A percentile compares a stretch with the other conserved stretches of the same genome.
These are phyloP conservation scores for Neopestalotiopsis sp. DNA, from an alignment of 2,329 filamentous ascomycete genomes.

Conservation along the genomic window DNA sequence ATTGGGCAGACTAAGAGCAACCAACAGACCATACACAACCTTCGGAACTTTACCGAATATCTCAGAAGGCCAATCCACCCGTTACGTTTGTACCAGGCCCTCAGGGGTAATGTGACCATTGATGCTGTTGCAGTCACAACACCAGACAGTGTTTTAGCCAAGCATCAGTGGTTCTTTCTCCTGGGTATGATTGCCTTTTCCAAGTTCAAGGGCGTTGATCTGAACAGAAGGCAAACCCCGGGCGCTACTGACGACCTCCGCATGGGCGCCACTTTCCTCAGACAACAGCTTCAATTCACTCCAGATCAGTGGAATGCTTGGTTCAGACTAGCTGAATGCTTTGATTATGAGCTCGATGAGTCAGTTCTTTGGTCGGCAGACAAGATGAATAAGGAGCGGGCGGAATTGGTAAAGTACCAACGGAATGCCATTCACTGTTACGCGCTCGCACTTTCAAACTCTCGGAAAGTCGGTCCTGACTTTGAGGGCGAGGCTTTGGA, in stretches of 20 bases:
- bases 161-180: slow-evolving; percentile 90
- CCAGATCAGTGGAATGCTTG: slow-evolving; percentile 87
- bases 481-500: slow-evolving; percentile 50
- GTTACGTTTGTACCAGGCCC: slow-evolving; percentile 76
- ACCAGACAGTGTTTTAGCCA: slow-evolving; percentile 73
- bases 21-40: slow-evolving; percentile 84
- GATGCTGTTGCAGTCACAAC: slow-evolving; percentile 73
- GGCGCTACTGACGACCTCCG: slow-evolving; percentile 84
- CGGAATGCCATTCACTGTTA: slow-evolving; percentile 84
- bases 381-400: slow-evolving; percentile 84
- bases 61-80: slow-evolving; percentile 86
- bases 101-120: slow-evolving; percentile 77
- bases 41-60: slow-evolving; percentile 80
- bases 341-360: slow-evolving; percentile 87
- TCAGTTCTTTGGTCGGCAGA: slow-evolving; percentile 87
- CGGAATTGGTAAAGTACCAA: slow-evolving; percentile 76
- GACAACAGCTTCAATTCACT: slow-evolving; percentile 82
- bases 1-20: slow-evolving; percentile 81
- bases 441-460: slow-evolving; percentile 63
- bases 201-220: slow-evolving; percentile 76
- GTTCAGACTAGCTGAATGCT: slow-evolving; percentile 86
- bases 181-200: slow-evolving; percentile 87
- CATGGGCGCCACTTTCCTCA: slow-evolving; percentile 78
- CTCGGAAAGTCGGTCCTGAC: slow-evolving; percentile 48
- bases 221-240: slow-evolving; percentile 76